Conservation (phyloP, 257 asterid species). For the Voacanga thouarsii region DNA sequence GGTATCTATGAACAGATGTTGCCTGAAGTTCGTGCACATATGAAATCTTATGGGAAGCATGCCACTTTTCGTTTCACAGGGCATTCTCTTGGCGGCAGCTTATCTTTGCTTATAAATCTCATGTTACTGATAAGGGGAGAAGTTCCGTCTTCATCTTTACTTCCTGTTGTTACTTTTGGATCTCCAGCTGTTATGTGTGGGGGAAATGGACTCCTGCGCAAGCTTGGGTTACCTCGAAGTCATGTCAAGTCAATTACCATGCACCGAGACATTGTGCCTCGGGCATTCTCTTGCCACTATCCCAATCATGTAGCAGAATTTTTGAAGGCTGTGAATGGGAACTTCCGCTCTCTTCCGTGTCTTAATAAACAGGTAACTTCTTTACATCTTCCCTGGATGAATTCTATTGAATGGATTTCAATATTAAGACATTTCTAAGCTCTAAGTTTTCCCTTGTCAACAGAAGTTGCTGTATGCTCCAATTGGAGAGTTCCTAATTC, state of each 20-base stretch:
- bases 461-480: conserved; percentile 83
- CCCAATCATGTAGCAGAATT: conserved; percentile 87
- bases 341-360: conserved; percentile 79
- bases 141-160: conserved; percentile 62
- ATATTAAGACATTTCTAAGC: neutral
- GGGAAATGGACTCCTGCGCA: conserved; percentile 65
- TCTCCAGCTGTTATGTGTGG: conserved; percentile 94
- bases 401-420: neutral
- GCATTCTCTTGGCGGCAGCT: conserved; percentile 95
- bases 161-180: conserved; percentile 88
- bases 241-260: conserved; percentile 70
- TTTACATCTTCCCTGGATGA: neutral
- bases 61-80: conserved; percentile 86
- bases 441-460: conserved; percentile 3
- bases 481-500: conserved; percentile 84
- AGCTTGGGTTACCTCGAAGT: conserved; percentile 65
- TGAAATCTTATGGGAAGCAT: conserved; percentile 48
- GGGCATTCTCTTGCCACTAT: conserved; percentile 92
- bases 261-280: conserved; percentile 96
- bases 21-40: conserved; percentile 71
- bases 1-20: conserved; percentile 86
- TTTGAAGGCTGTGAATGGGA: conserved; percentile 82
- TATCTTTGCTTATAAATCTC: conserved; percentile 78
- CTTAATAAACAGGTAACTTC: conserved; percentile 64
- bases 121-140: conserved; percentile 79